Evolutionary conservation across 805 yeast species (phyloP).

Genomic region (Saccharomycopsis lassenensis): DNA sequence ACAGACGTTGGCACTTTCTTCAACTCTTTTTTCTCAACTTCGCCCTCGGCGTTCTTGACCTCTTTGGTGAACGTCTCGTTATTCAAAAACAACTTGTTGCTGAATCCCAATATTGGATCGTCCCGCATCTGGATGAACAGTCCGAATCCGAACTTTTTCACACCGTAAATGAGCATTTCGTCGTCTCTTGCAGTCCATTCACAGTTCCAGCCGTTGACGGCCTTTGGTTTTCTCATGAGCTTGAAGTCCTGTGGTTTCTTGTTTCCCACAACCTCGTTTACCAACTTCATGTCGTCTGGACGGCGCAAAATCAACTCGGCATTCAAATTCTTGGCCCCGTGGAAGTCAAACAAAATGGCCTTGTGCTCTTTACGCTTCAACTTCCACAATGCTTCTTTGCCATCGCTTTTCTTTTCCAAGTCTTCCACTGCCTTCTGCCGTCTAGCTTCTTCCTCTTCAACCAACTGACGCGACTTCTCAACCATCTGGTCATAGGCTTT

Average conservation of each 20-base stretch:
- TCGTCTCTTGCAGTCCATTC: conserved; percentile 80
- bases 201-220: conserved; percentile 85
- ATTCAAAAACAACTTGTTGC: conserved; percentile 69
- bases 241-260: conserved; percentile 52
- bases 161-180: conserved; percentile 77
- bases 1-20: conserved; percentile 86
- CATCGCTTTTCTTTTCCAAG: conserved; percentile 32
- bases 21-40: conserved; percentile 24
- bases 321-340: conserved; percentile 78
- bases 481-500: conserved; percentile 67
- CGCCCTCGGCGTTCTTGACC: conserved; percentile 19
- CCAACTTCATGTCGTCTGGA: conserved; percentile 69
- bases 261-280: conserved; percentile 40
- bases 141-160: conserved; percentile 88
- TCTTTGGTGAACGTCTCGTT: conserved; percentile 26
- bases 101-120: conserved; percentile 82
- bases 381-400: conserved; percentile 37
- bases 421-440: conserved; percentile 44
- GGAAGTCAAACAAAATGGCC: conserved; percentile 81
- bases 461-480: conserved; percentile 46
- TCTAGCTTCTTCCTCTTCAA: conserved; percentile 54
- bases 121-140: conserved; percentile 92
- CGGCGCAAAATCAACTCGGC: conserved; percentile 80
- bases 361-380: conserved; percentile 74
- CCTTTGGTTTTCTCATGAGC: conserved; percentile 55